These are phyloP conservation scores for Talaromyces piceae DNA, from an alignment of 2,329 filamentous ascomycete genomes.

Conservation along the genomic window DNA sequence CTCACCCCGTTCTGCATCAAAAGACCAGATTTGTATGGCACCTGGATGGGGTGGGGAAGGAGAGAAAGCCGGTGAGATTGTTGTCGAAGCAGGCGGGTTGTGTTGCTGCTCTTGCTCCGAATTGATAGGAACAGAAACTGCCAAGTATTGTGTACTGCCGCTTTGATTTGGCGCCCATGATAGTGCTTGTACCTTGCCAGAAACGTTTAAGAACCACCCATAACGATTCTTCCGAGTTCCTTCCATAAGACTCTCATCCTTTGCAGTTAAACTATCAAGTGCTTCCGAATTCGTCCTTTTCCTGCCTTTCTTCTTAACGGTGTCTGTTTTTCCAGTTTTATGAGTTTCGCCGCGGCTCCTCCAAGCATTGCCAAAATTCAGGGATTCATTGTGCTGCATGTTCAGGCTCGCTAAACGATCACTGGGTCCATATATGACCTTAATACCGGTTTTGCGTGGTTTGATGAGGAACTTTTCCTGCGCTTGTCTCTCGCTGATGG, in stretches of 20 bases:
- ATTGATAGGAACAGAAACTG: conserved; percentile 38
- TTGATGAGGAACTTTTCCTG: conserved; percentile 35
- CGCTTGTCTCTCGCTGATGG: conserved; percentile 31
- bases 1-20: conserved; percentile 31
- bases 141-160: conserved; percentile 49
- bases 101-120: conserved; percentile 28
- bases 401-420: conserved; percentile 37
- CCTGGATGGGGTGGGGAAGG: conserved; percentile 42
- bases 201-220: conserved; percentile 52
- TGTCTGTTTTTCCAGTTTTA: background rate
- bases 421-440: conserved; percentile 46
- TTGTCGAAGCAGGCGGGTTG: conserved; percentile 22
- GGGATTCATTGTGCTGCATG: conserved; percentile 33
- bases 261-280: background rate
- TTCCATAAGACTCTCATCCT: conserved; percentile 5
- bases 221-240: conserved; percentile 23
- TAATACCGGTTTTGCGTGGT: conserved; percentile 25
- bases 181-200: conserved; percentile 44
- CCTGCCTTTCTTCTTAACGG: conserved; percentile 14
- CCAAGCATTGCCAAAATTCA: conserved; percentile 44
- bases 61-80: conserved; percentile 43
- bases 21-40: conserved; percentile 54
- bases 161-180: conserved; percentile 41
- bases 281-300: conserved; percentile 12
- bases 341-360: conserved; percentile 10